A percentile compares a stretch with the other conserved stretches of the same genome.
These are phyloP conservation scores for Lipomyces orientalis DNA, from an alignment of 805 yeast species.

Conservation along the genomic window DNA sequence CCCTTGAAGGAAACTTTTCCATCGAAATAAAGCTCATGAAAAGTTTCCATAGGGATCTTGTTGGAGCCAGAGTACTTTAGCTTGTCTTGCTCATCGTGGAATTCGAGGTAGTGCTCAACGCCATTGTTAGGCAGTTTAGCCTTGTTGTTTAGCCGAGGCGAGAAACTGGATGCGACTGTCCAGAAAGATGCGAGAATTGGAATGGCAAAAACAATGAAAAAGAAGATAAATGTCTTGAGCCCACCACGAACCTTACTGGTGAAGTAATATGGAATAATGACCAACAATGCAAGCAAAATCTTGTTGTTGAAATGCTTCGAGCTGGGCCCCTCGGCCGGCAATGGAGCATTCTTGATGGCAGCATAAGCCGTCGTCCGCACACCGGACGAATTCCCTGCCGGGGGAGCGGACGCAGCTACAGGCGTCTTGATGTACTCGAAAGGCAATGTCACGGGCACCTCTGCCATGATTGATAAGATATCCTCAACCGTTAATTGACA, in stretches of 20 bases:
- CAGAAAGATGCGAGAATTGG: constrained; percentile 85
- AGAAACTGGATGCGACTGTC: constrained; percentile 75
- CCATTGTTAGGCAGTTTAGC: constrained; percentile 77
- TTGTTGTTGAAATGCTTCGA: constrained; percentile 73
- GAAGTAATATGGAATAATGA: constrained; percentile 65
- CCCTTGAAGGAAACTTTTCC: constrained; percentile 87
- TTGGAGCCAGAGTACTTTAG: constrained; percentile 70
- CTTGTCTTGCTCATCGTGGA: constrained; percentile 73
- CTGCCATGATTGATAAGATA: neutral
- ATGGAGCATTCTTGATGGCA: constrained; percentile 80
- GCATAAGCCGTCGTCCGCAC: constrained; percentile 63
- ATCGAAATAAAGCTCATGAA: constrained; percentile 84
- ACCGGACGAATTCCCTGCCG: constrained; percentile 55
- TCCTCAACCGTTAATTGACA: neutral
- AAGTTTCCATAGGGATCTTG: constrained; percentile 91
- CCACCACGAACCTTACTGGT: constrained; percentile 71
- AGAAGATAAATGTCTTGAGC: constrained; percentile 66
- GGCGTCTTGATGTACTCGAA: constrained; percentile 69
- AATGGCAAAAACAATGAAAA: constrained; percentile 58
- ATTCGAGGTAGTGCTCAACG: constrained; percentile 78
- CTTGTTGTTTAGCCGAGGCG: constrained; percentile 82
- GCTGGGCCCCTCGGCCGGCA: constrained; percentile 93
- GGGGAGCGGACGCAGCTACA: constrained; percentile 51
- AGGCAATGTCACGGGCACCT: constrained; percentile 17
- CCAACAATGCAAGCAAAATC: constrained; percentile 55